Evolutionary conservation across 164 flowering plant genomes (phyloP).

Genomic region (Malania oleifera): DNA sequence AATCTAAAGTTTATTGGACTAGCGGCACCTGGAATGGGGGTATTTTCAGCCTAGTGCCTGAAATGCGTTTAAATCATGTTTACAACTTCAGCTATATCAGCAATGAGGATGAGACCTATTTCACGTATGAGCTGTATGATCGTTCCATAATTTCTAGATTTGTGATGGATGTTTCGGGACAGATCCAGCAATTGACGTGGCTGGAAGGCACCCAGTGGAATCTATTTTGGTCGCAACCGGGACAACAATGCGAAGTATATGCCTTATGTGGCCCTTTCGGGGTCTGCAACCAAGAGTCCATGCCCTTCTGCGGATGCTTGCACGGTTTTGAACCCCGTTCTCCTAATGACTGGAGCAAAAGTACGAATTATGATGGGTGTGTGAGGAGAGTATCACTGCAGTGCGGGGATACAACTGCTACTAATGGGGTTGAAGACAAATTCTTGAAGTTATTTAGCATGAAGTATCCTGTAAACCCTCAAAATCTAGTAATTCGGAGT

Average conservation of each 20-base stretch:
- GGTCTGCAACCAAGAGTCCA: neutral
- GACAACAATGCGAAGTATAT: conserved; percentile 16
- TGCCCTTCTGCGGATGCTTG: conserved; percentile 16
- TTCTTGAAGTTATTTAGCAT: neutral
- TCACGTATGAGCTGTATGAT: conserved; percentile 8
- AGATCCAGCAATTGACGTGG: conserved; percentile 16
- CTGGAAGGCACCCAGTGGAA: conserved; percentile 9
- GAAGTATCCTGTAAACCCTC: conserved; percentile 1
- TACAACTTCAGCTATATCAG: conserved; percentile 12
- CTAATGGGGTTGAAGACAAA: neutral
- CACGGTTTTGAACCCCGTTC: conserved; percentile 20
- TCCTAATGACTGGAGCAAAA: conserved; percentile 8
- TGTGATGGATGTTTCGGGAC: conserved; percentile 15
- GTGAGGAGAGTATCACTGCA: conserved; percentile 7
- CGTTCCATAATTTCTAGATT: conserved; percentile 4
- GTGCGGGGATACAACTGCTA: conserved; percentile 7
- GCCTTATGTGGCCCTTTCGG: conserved; percentile 20
- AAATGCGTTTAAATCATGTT: conserved; percentile 8
- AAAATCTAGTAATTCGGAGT: neutral
- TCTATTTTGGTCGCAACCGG: conserved; percentile 21
- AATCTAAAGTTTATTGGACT: conserved; percentile 9
- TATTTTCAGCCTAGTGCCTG: conserved; percentile 16
- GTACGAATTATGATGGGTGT: conserved; percentile 13
- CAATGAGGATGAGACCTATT: conserved; percentile 18
- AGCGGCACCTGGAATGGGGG: conserved; percentile 23